Percentiles rank a stretch among this genome's conserved stretches.
Conservation (phyloP, 2,329 filamentous ascomycete species). For the Xylogone sp. region DNA sequence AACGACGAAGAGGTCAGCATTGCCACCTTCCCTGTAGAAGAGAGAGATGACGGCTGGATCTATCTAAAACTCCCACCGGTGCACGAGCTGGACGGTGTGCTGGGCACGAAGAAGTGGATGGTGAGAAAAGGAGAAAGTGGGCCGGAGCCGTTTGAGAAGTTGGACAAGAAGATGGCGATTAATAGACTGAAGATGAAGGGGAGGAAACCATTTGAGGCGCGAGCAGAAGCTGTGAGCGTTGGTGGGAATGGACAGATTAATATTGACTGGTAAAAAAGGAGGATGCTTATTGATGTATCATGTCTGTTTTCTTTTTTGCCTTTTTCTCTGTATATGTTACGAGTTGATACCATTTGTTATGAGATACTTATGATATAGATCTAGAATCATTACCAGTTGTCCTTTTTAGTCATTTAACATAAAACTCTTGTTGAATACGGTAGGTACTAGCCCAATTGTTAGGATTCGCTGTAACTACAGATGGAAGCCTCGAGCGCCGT, state of each 20-base stretch:
- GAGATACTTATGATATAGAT: no score
- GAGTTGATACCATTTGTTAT: no score
- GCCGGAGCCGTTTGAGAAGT: slow-evolving; percentile 26
- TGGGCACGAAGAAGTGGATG: slow-evolving; percentile 77
- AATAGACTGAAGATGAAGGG: slow-evolving; percentile 24
- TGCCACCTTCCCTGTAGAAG: slow-evolving; percentile 76
- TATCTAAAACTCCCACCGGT: slow-evolving; percentile 78
- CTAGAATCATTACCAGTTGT: no score
- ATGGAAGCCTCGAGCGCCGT: no score
- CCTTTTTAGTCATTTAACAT: no score
- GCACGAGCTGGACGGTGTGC: slow-evolving; percentile 72
- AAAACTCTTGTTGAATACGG: no score
- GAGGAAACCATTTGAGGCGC: slow-evolving; percentile 20
- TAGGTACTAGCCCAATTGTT: no score
- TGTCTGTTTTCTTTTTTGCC: no score
- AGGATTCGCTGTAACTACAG: no score
- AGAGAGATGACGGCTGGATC: slow-evolving; percentile 70
- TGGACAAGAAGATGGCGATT: slow-evolving; percentile 24
- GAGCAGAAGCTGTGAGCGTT: slow-evolving; percentile 12
- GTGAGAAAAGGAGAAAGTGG: slow-evolving; percentile 66
- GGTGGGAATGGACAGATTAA: slow-evolving; percentile 13
- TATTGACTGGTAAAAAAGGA: slow-evolving; percentile 23
- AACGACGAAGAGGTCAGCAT: slow-evolving; percentile 75
- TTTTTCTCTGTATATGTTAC: no score
- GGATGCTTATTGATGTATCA: not conserved